Conservation (phyloP, 306 rosid genomes). For the Gastrolobium villosum region DNA sequence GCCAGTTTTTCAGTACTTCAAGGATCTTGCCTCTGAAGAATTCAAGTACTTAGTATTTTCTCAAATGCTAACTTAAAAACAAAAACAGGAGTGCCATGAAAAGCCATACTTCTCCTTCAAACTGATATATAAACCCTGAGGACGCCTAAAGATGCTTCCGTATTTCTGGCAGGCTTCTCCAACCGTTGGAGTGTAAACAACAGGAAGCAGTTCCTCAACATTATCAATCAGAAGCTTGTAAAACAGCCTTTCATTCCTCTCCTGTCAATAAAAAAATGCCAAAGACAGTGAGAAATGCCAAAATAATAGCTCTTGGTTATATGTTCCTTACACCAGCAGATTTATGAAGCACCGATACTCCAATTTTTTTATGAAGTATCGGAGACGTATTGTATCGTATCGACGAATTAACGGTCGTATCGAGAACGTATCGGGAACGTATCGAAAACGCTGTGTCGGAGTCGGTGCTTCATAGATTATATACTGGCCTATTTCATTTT, state of each 20-base stretch:
- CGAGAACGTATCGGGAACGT: too few relatives aligned
- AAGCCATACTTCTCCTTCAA: conserved; percentile 84
- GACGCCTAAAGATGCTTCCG: conserved; percentile 89
- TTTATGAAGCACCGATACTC: too few relatives aligned
- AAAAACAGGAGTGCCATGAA: neutral
- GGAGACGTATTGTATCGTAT: too few relatives aligned
- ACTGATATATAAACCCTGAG: conserved; percentile 95
- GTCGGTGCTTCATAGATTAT: too few relatives aligned
- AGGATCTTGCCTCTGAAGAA: conserved; percentile 87
- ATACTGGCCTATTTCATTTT: neutral
- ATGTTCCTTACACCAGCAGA: conserved; percentile 15
- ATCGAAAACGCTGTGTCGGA: too few relatives aligned
- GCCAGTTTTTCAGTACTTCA: conserved; percentile 96
- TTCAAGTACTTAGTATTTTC: conserved; percentile 49
- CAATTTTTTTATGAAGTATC: too few relatives aligned
- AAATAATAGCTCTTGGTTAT: neutral
- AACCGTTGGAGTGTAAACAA: conserved; percentile 96
- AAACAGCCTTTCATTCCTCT: conserved; percentile 93
- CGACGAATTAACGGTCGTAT: too few relatives aligned
- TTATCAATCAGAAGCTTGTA: conserved; percentile 90
- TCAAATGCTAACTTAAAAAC: conserved; percentile 25
- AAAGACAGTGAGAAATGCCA: conserved; percentile 36
- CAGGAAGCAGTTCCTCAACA: conserved; percentile 94
- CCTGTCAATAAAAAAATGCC: conserved; percentile 58
- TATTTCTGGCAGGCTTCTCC: conserved; percentile 99